phyloP scores from a whole-genome alignment of 2,329 filamentous ascomycete genomes.

The Lizonia empirigonia region DNA sequence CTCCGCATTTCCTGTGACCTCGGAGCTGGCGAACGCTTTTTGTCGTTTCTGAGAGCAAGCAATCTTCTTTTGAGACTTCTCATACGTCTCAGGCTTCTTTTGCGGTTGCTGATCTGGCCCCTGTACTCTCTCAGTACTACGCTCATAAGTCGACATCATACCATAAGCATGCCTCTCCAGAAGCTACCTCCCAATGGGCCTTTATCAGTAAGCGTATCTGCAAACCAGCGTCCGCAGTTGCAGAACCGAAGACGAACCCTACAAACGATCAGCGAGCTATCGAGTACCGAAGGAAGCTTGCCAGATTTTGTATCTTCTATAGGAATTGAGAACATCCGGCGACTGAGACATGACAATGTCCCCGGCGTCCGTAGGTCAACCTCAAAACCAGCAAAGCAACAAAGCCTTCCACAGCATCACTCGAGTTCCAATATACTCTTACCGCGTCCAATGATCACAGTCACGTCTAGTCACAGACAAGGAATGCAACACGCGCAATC shows the following conservation, averaged over 20 bases:
- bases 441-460: slow-evolving; percentile 1
- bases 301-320: slow-evolving; percentile 19
- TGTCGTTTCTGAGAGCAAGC: background rate
- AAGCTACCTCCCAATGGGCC: slow-evolving; percentile 21
- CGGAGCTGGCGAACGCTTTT: background rate
- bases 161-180: slow-evolving; percentile 30
- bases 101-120: background rate
- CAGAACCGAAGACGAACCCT: slow-evolving; percentile 35
- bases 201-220: background rate
- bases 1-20: slow-evolving; percentile 9
- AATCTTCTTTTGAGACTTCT: background rate
- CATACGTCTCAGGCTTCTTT: background rate
- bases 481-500: slow-evolving; percentile 6
- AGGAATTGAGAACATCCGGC: slow-evolving; percentile 8
- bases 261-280: slow-evolving; percentile 39
- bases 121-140: too few species aligned
- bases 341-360: slow-evolving; percentile 1
- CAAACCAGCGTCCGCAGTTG: slow-evolving; percentile 9
- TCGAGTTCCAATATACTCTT: slow-evolving; percentile 1
- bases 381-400: slow-evolving; percentile 18
- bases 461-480: slow-evolving; percentile 9
- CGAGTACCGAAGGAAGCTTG: slow-evolving; percentile 18
- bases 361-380: slow-evolving; percentile 1
- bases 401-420: slow-evolving; percentile 25
- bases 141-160: too few species aligned